These are phyloP conservation scores for Cladophialophora carrionii DNA, from an alignment of 2,329 filamentous ascomycete species.

Conservation along the genomic window DNA sequence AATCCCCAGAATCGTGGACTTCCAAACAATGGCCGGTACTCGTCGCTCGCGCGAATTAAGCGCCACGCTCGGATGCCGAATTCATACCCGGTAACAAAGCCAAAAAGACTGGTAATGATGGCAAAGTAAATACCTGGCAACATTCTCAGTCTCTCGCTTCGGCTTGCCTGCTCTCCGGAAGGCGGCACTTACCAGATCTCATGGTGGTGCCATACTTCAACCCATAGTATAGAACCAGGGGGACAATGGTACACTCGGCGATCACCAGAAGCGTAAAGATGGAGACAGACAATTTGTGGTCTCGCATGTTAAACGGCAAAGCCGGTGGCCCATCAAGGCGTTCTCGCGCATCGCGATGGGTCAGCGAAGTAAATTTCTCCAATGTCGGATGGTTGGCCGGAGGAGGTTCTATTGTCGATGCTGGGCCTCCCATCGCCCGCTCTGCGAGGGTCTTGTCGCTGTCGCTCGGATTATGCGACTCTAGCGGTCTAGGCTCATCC, in stretches of 20 bases:
- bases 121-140: constrained; percentile 27
- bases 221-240: constrained; percentile 33
- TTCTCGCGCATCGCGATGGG: constrained; percentile 17
- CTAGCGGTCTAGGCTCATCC: neutral
- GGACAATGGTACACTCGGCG: constrained; percentile 33
- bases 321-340: constrained; percentile 24
- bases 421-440: neutral
- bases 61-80: constrained; percentile 32
- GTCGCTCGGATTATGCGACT: neutral
- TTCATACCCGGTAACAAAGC: constrained; percentile 32
- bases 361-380: constrained; percentile 10
- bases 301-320: constrained; percentile 32
- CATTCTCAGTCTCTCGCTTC: neutral
- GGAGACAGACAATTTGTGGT: constrained; percentile 30
- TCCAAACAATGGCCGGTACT: constrained; percentile 31
- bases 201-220: constrained; percentile 30
- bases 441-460: neutral
- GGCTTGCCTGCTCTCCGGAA: neutral
- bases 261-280: constrained; percentile 31
- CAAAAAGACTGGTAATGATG: constrained; percentile 30
- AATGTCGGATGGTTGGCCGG: neutral
- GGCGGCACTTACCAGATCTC: constrained; percentile 26
- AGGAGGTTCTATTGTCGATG: constrained; percentile 15
- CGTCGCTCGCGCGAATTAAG: constrained; percentile 26
- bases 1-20: constrained; percentile 29